These are phyloP conservation scores for Suillus ampliporus DNA, from an alignment of 768 basidiomycete species.

Conservation along the genomic window DNA sequence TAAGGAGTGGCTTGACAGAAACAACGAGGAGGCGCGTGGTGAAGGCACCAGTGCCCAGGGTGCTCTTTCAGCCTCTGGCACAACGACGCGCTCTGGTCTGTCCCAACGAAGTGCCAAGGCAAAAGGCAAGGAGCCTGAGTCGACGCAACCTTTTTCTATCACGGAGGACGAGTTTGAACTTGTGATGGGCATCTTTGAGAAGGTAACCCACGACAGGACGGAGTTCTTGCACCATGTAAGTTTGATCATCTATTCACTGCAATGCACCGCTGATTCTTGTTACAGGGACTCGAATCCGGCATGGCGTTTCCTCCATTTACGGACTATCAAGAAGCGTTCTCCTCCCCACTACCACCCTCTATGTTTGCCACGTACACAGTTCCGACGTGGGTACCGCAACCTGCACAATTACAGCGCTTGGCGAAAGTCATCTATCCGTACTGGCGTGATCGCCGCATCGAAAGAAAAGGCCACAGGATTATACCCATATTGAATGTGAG, in stretches of 20 bases:
- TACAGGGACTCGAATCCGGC: conserved; percentile 67
- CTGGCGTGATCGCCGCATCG: conserved; percentile 86
- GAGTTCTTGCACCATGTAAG: conserved; percentile 90
- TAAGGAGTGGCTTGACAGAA: conserved; percentile 91
- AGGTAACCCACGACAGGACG: conserved; percentile 85
- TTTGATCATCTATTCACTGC: neutral
- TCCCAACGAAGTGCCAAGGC: conserved; percentile 69
- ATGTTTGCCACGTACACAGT: conserved; percentile 72
- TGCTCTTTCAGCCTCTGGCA: conserved; percentile 56
- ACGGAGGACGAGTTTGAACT: conserved; percentile 94
- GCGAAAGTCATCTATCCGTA: conserved; percentile 83
- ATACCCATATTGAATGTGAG: conserved; percentile 89
- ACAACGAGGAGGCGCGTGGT: conserved; percentile 84
- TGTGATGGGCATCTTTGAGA: conserved; percentile 94
- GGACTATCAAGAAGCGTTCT: conserved; percentile 74
- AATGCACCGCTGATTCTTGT: conserved; percentile 8
- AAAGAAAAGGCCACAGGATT: conserved; percentile 82
- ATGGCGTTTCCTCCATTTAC: conserved; percentile 75
- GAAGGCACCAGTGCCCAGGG: conserved; percentile 86
- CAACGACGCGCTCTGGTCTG: conserved; percentile 60
- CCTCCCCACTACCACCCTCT: conserved; percentile 58
- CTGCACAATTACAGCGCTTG: conserved; percentile 65
- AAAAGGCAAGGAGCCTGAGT: conserved; percentile 85
- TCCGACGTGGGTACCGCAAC: conserved; percentile 72
- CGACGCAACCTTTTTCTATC: conserved; percentile 65